phyloP scores from a whole-genome alignment of 768 basidiomycete genomes.

The Lentinus brumalis region DNA sequence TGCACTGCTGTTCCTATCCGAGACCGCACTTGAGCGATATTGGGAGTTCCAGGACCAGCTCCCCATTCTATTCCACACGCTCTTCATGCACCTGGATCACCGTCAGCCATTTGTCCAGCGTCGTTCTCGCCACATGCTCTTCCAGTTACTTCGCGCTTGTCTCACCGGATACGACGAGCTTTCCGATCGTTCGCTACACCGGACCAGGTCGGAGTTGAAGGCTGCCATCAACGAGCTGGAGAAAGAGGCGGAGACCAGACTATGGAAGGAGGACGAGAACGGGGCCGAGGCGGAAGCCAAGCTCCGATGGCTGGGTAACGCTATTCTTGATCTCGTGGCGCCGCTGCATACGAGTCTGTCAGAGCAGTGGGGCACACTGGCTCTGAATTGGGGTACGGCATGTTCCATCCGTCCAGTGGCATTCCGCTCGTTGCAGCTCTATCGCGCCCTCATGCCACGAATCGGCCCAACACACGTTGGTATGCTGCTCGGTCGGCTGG shows the following conservation, averaged over 20 bases:
- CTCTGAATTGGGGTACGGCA: constrained; percentile 81
- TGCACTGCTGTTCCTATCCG: constrained; percentile 82
- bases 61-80: constrained; percentile 73
- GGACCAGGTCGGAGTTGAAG: constrained; percentile 51
- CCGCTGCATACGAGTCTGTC: constrained; percentile 71
- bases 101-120: constrained; percentile 67
- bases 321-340: constrained; percentile 65
- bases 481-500: constrained; percentile 77
- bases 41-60: constrained; percentile 76
- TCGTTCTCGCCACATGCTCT: constrained; percentile 76
- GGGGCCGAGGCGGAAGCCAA: constrained; percentile 59
- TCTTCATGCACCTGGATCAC: constrained; percentile 85
- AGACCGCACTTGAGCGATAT: constrained; percentile 71
- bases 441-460: constrained; percentile 74
- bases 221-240: constrained; percentile 57
- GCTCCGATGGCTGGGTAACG: constrained; percentile 67
- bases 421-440: constrained; percentile 89
- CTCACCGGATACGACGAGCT: constrained; percentile 75
- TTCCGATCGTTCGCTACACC: constrained; percentile 55
- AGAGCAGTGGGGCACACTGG: constrained; percentile 78
- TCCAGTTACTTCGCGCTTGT: constrained; percentile 84
- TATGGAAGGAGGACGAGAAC: constrained; percentile 75
- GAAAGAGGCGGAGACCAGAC: constrained; percentile 52
- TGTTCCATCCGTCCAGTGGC: constrained; percentile 87
- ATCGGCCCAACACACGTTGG: constrained; percentile 75